Evolutionary conservation across 2,329 filamentous ascomycete species (phyloP), one percentile per base, ranked within the genome.

Genomic region (Myriosclerotinia duriaeana): DNA sequence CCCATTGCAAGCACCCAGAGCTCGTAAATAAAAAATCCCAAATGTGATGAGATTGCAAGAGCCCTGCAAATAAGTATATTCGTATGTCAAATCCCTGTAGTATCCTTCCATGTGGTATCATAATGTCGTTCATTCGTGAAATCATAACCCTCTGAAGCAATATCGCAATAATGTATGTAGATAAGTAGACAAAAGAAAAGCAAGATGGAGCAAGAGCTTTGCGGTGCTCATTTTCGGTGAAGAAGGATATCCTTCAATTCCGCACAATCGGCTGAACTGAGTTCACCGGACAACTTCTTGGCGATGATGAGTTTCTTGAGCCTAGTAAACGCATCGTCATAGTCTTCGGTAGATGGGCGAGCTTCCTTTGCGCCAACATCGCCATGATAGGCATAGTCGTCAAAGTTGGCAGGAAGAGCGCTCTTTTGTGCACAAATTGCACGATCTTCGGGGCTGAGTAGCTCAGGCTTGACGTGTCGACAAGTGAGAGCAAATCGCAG

Each of bases 401-500:
- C 65, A 26, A 73, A 71, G 11, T 72, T 71, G 7, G 71, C 60
- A 1, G 80, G 80, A n/a, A 82, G 69, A 36, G 44, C 56, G 42
- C 56, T 60, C 30, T 60, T 60, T 38, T 60, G 42, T 36, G 12
- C 20, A 38, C 56, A 60, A 11, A 60, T 34, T 8, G 26, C 46
- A 9, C 77, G 73, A 0, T 71, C 69, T 17, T 74, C 69, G 0
- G 70, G 66, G 0, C 71, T 72, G 62, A 86, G 78, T 44, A 77
- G 78, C 5, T 78, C 75, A 0, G 79, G 78, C 22, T 81, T 77
- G 26, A 88, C 82, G 48, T 81, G 81, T 2, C 85, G 79, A 67
- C 81, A 82, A 0, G 85, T 88, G 58, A 88, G 70, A 0, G 85
- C 85, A 74, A 86, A 87, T 2, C 85, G 78, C 53, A 85, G 76